A percentile compares a stretch with the other conserved stretches of the same genome.
Conservation (phyloP, 768 basidiomycete genomes). For the Imleria badia region DNA sequence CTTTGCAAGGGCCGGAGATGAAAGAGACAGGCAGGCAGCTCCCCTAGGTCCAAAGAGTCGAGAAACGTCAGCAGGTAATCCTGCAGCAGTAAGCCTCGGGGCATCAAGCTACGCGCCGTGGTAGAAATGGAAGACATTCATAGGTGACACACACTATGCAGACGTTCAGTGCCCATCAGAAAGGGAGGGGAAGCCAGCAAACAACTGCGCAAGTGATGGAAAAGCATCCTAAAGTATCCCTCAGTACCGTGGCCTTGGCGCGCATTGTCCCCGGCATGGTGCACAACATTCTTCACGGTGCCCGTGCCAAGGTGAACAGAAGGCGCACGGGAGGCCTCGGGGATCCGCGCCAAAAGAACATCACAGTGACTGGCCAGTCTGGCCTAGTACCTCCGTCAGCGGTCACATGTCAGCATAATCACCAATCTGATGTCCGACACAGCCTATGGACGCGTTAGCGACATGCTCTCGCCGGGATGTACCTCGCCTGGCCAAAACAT, state of each 20-base stretch:
- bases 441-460: conserved; percentile 16
- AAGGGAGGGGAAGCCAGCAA: conserved; percentile 3
- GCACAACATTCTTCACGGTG: conserved; percentile 2
- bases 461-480: conserved; percentile 13
- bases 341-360: conserved; percentile 6
- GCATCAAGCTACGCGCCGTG: conserved; percentile 25
- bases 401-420: conserved; percentile 22
- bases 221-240: conserved; percentile 4
- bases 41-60: conserved; percentile 3
- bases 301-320: conserved; percentile 8
- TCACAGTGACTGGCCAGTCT: conserved; percentile 19
- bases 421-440: conserved; percentile 16
- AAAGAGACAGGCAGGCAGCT: conserved; percentile 9
- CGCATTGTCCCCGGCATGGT: conserved; percentile 7
- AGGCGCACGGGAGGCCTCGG: conserved; percentile 3
- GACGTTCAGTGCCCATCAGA: conserved; percentile 15
- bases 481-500: conserved; percentile 17
- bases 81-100: conserved; percentile 6
- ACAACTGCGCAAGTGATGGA: conserved; percentile 8
- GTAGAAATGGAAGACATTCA: conserved; percentile 22
- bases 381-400: conserved; percentile 7
- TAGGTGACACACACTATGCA: conserved; percentile 7
- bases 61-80: conserved; percentile 10
- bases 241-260: conserved; percentile 1
- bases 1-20: conserved; percentile 24